Conservation (phyloP, 139 green algal genomes). For the Chara braunii region DNA sequence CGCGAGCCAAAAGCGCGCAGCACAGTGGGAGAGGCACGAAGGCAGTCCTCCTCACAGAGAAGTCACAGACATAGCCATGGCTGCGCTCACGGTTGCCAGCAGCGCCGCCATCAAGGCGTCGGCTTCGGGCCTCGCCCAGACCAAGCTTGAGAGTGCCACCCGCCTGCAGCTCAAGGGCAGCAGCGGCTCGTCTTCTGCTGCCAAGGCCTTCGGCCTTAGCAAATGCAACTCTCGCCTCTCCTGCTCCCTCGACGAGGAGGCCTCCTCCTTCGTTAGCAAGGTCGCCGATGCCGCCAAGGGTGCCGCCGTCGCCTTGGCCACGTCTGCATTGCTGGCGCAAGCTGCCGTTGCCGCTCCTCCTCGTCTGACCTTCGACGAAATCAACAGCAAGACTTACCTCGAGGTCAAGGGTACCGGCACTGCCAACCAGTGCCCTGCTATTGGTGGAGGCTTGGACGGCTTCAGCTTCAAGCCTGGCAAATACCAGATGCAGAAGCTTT, state of each 20-base stretch:
- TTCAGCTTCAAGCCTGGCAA: conserved; percentile 48
- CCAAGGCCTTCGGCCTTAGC: conserved; percentile 19
- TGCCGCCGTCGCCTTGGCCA: conserved; percentile 20
- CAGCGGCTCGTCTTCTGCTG: not conserved
- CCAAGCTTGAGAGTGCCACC: too few species aligned
- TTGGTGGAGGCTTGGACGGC: conserved; percentile 45
- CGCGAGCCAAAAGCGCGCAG: too few species aligned
- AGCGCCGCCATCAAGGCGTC: too few species aligned
- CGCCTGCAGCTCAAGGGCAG: too few species aligned
- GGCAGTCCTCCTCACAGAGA: too few species aligned
- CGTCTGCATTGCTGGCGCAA: conserved; percentile 26
- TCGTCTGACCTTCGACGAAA: conserved; percentile 83
- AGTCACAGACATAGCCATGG: too few species aligned
- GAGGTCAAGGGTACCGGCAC: conserved; percentile 96
- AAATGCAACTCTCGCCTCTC: not conserved
- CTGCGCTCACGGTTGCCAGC: too few species aligned
- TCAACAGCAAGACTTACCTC: conserved; percentile 92
- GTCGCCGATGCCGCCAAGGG: conserved; percentile 29
- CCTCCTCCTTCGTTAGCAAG: conserved; percentile 25
- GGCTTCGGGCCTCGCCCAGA: too few species aligned
- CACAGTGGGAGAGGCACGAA: too few species aligned
- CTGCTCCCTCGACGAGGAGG: conserved; percentile 24
- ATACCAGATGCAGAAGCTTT: conserved; percentile 93
- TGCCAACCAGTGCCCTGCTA: conserved; percentile 96
- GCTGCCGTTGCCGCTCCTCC: conserved; percentile 53